Conservation (phyloP, 2,329 filamentous ascomycete species). For the Sporothrix brunneoviolacea region DNA sequence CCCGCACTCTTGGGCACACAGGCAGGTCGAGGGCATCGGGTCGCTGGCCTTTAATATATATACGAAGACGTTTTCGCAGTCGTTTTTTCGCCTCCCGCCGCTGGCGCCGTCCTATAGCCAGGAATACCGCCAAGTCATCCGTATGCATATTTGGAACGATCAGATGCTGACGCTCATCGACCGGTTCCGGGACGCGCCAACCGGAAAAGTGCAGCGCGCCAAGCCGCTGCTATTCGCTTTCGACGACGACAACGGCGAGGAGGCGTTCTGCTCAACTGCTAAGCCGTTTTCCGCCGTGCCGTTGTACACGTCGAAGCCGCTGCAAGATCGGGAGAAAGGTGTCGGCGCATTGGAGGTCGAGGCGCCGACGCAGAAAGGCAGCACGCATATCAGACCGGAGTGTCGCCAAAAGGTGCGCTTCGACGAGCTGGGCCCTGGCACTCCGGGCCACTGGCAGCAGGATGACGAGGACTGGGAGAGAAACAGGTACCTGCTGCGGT, state of each 20-base stretch:
- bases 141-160: conserved; percentile 19
- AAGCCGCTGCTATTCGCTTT: conserved; percentile 17
- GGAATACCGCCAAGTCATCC: background rate
- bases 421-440: conserved; percentile 6
- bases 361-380: background rate
- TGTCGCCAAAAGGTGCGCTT: conserved; percentile 2
- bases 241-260: conserved; percentile 14
- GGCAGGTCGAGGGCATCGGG: background rate
- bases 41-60: conserved; percentile 18
- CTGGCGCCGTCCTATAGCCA: background rate
- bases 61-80: conserved; percentile 10
- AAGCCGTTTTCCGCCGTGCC: conserved; percentile 15
- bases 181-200: conserved; percentile 11
- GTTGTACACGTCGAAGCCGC: conserved; percentile 4
- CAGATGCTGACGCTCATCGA: conserved; percentile 16
- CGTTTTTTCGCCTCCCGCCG: conserved; percentile 13
- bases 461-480: conserved; percentile 15
- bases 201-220: conserved; percentile 10
- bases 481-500: conserved; percentile 14
- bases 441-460: conserved; percentile 12
- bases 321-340: too few species aligned
- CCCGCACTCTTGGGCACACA: background rate
- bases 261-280: background rate
- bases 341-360: too few species aligned
- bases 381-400: background rate